Evolutionary conservation across 2,329 filamentous ascomycete species (phyloP).

Genomic region (Lachnellula hyalina): DNA sequence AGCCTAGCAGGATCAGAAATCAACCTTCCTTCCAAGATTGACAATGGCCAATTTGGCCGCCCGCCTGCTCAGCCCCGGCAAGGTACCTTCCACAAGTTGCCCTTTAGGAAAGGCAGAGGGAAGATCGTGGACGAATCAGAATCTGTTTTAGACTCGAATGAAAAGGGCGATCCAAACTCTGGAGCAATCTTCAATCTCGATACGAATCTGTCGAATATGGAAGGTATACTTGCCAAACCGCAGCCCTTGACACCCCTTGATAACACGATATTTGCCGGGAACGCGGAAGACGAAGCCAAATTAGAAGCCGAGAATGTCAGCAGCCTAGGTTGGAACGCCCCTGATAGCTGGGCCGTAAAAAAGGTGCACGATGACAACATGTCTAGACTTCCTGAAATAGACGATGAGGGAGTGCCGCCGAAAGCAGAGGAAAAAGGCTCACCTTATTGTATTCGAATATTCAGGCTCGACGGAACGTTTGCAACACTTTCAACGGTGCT

Average conservation of each 20-base stretch:
- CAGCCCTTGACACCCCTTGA: slow-evolving; percentile 68
- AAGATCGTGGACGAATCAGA: slow-evolving; percentile 48
- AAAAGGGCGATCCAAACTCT: slow-evolving; percentile 31
- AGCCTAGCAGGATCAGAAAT: slow-evolving; percentile 26
- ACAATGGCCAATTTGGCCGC: slow-evolving; percentile 17
- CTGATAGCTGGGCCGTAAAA: slow-evolving; percentile 94
- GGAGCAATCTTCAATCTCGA: slow-evolving; percentile 68
- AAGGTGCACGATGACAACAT: slow-evolving; percentile 62
- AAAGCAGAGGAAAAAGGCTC: slow-evolving; percentile 68
- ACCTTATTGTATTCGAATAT: slow-evolving; percentile 90
- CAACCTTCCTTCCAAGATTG: slow-evolving; percentile 17
- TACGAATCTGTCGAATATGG: slow-evolving; percentile 85
- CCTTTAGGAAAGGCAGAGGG: slow-evolving; percentile 53
- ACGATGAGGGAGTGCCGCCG: slow-evolving; percentile 62
- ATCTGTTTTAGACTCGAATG: slow-evolving; percentile 39
- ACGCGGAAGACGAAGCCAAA: slow-evolving; percentile 38
- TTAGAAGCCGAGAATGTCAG: slow-evolving; percentile 23
- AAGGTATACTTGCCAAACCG: slow-evolving; percentile 75
- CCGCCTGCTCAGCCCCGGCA: slow-evolving; percentile 16
- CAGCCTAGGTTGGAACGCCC: slow-evolving; percentile 75
- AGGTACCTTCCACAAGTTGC: slow-evolving; percentile 46
- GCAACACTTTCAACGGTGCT: slow-evolving; percentile 81
- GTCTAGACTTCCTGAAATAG: slow-evolving; percentile 52
- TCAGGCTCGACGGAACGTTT: slow-evolving; percentile 90
- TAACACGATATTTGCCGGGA: slow-evolving; percentile 42